These are phyloP conservation scores for Flueggea neowawraea DNA, from an alignment of 441 rosid species.

Conservation along the genomic window DNA sequence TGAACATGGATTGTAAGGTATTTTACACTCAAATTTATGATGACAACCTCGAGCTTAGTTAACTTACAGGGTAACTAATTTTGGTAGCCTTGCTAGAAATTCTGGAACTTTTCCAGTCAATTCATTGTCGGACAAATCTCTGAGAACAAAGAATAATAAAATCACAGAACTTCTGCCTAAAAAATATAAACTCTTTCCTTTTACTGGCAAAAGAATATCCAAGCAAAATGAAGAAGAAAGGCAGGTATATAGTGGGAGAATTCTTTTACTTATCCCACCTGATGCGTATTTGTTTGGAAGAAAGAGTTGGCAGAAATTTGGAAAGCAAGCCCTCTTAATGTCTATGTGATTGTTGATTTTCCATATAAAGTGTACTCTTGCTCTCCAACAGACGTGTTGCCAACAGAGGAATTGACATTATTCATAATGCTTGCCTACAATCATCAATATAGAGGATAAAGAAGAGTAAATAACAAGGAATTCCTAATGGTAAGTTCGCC, in stretches of 20 bases:
- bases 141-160: no score
- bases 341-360: slow-evolving; percentile 68
- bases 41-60: no score
- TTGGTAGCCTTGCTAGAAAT: no score
- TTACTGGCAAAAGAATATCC: neutral
- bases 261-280: slow-evolving; percentile 42
- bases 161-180: slow-evolving; percentile 91
- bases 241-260: slow-evolving; percentile 2
- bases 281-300: slow-evolving; percentile 88
- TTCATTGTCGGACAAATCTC: no score
- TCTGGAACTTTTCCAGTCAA: no score
- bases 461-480: neutral
- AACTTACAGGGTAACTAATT: no score
- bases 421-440: slow-evolving; percentile 78
- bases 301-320: slow-evolving; percentile 97
- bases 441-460: slow-evolving; percentile 11
- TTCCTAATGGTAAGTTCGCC: neutral
- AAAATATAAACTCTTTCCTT: slow-evolving; percentile 12
- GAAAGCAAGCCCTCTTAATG: slow-evolving; percentile 76
- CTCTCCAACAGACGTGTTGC: slow-evolving; percentile 91
- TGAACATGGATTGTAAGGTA: no score
- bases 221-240: neutral
- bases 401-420: slow-evolving; percentile 86
- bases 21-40: no score
- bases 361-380: slow-evolving; percentile 77